These are phyloP conservation scores for Rhypophila decipiens DNA, from an alignment of 495 filamentous ascomycete species.

Conservation along the genomic window DNA sequence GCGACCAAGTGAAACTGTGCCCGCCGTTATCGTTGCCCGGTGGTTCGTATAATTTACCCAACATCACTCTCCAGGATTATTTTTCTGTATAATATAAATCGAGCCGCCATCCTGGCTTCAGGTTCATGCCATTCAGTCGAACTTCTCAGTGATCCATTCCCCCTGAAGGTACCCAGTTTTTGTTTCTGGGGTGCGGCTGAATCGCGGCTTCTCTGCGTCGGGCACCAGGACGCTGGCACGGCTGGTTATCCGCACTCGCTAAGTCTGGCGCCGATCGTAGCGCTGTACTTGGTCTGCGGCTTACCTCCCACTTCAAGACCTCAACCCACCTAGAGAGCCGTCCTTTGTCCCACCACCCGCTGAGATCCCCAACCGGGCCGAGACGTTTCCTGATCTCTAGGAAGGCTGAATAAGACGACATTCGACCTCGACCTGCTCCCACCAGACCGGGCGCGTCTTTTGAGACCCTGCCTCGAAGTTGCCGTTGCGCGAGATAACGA, in stretches of 20 bases:
- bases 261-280: constrained; percentile 8
- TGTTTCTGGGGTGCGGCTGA: background rate
- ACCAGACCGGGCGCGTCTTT: too few species aligned
- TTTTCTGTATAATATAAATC: too few species aligned
- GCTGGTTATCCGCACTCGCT: background rate
- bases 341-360: background rate
- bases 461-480: background rate
- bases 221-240: background rate
- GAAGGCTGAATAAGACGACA: too few species aligned
- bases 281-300: background rate
- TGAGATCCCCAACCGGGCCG: background rate
- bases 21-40: too few species aligned
- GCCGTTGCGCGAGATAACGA: too few species aligned
- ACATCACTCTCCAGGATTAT: too few species aligned
- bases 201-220: background rate
- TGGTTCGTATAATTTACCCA: too few species aligned
- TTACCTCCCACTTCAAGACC: background rate
- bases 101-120: too few species aligned
- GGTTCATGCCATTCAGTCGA: background rate
- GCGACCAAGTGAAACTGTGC: too few species aligned
- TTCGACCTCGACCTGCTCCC: too few species aligned
- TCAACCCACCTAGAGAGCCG: background rate
- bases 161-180: background rate
- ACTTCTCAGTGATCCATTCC: background rate
- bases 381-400: background rate